These are phyloP conservation scores for Globisporangium mamillatum DNA, from an alignment of 352 stramenopile species.

Conservation along the genomic window DNA sequence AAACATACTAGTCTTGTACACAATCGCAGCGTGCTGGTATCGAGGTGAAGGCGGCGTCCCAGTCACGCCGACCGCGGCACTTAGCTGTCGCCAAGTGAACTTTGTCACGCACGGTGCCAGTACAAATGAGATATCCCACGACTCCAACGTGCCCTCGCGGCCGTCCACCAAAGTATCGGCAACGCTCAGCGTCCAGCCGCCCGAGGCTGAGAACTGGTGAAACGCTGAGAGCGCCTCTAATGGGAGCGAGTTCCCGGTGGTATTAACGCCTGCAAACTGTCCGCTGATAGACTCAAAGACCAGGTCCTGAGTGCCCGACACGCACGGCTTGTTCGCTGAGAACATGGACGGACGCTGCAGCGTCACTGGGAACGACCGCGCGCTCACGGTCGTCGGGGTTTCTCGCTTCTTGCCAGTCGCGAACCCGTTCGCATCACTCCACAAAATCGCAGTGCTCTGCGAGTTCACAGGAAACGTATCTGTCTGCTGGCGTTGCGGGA, in stretches of 20 bases:
- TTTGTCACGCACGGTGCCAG: conserved; percentile 47
- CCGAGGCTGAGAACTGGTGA: conserved; percentile 43
- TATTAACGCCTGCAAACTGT: conserved; percentile 3
- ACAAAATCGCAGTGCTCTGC: conserved; percentile 34
- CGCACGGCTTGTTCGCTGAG: conserved; percentile 22
- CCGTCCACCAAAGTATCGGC: conserved; percentile 41
- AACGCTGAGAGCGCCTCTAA: conserved; percentile 57
- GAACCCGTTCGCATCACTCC: conserved; percentile 40
- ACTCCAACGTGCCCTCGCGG: conserved; percentile 36
- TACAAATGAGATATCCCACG: conserved; percentile 56
- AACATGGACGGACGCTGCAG: conserved; percentile 43
- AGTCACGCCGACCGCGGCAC: conserved; percentile 15
- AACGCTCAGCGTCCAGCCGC: conserved; percentile 62
- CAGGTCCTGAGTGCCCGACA: conserved; percentile 31
- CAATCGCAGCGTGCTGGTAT: conserved; percentile 61
- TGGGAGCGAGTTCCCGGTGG: conserved; percentile 7
- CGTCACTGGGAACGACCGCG: conserved; percentile 49
- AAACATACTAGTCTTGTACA: conserved; percentile 63
- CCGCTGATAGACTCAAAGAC: conserved; percentile 26
- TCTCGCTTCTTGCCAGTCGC: conserved; percentile 24
- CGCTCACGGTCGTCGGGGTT: conserved; percentile 32
- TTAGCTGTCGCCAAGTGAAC: conserved; percentile 55
- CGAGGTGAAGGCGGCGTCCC: conserved; percentile 42
- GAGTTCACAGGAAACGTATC: conserved; percentile 37
- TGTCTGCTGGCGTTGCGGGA: conserved; percentile 44